Percentiles rank a stretch among this genome's conserved stretches.
These are phyloP conservation scores for Dalechampia spathulata DNA, from an alignment of 441 rosid species.

Conservation along the genomic window DNA sequence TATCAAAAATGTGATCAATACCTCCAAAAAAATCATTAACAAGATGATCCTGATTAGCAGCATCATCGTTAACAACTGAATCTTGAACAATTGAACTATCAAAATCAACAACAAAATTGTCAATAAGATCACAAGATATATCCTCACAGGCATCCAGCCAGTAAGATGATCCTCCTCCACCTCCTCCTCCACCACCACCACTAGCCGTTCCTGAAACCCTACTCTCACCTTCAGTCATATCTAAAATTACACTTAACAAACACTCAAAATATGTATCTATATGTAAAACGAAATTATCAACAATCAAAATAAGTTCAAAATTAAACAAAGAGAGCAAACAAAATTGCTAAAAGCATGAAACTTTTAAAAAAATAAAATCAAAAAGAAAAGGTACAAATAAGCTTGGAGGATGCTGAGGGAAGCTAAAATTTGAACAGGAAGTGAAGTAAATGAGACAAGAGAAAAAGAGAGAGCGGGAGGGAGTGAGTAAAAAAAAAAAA, in stretches of 20 bases:
- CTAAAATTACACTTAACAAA: background rate
- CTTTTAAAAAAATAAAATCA: background rate
- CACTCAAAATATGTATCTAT: constrained; percentile 8
- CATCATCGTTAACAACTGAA: constrained; percentile 34
- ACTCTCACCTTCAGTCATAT: constrained; percentile 49
- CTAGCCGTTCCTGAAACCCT: constrained; percentile 31
- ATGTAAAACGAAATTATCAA: background rate
- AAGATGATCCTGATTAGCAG: constrained; percentile 30
- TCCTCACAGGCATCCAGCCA: constrained; percentile 96
- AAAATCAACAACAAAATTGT: constrained; percentile 63
- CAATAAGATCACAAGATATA: constrained; percentile 59
- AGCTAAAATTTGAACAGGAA: background rate
- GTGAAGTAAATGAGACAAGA: constrained; percentile 1
- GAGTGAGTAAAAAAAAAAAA: constrained; percentile 17
- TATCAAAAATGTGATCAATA: constrained; percentile 86
- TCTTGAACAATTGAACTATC: constrained; percentile 45
- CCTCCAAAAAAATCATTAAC: constrained; percentile 83
- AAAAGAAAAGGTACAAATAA: background rate
- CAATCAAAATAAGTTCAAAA: background rate
- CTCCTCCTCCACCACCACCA: constrained; percentile 10
- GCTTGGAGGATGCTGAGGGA: too few species aligned
- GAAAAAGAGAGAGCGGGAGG: constrained; percentile 11
- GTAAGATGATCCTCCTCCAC: constrained; percentile 49
- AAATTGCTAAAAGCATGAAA: too few species aligned
- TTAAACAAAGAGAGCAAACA: background rate